Percentiles rank a stretch among this genome's conserved stretches.
Evolutionary conservation across 2,329 filamentous ascomycete genomes (phyloP).

Genomic region (Exophiala sp.): DNA sequence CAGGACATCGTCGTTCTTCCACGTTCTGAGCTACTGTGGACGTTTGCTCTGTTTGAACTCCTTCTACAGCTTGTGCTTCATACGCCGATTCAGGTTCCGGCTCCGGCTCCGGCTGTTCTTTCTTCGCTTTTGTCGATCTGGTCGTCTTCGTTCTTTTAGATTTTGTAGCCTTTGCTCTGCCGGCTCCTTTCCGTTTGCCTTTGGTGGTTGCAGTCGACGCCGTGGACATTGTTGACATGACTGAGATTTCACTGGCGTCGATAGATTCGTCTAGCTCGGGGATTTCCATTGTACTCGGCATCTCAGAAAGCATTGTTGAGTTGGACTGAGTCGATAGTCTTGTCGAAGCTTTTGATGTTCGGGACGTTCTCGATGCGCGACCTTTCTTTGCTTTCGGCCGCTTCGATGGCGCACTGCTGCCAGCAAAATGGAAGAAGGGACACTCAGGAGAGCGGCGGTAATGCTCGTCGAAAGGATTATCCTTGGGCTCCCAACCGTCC

Average conservation of each 20-base stretch:
- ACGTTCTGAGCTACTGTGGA: background rate
- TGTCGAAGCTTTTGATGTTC: constrained; percentile 58
- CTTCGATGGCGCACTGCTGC: constrained; percentile 49
- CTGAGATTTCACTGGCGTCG: constrained; percentile 51
- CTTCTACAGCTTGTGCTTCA: constrained; percentile 3
- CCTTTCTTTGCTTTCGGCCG: constrained; percentile 51
- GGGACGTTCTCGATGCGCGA: constrained; percentile 35
- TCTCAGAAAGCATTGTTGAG: constrained; percentile 41
- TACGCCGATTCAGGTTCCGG: constrained; percentile 21
- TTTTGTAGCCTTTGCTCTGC: constrained; percentile 34
- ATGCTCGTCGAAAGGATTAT: constrained; percentile 90
- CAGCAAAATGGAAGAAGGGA: constrained; percentile 70
- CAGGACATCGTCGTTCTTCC: constrained; percentile 30
- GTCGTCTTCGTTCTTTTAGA: constrained; percentile 32
- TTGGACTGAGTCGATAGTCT: constrained; percentile 53
- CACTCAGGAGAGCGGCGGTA: constrained; percentile 71
- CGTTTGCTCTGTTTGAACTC: background rate
- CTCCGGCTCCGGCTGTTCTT: constrained; percentile 26
- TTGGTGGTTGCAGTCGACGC: constrained; percentile 42
- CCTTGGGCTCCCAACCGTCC: constrained; percentile 89
- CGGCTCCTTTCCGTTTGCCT: constrained; percentile 40
- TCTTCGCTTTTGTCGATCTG: constrained; percentile 22
- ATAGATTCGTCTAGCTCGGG: constrained; percentile 47
- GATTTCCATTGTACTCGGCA: constrained; percentile 30
- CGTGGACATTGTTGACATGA: constrained; percentile 30